Evolutionary conservation across 495 filamentous ascomycete genomes (phyloP).

Genomic region (Hyaloscypha finlandica): DNA sequence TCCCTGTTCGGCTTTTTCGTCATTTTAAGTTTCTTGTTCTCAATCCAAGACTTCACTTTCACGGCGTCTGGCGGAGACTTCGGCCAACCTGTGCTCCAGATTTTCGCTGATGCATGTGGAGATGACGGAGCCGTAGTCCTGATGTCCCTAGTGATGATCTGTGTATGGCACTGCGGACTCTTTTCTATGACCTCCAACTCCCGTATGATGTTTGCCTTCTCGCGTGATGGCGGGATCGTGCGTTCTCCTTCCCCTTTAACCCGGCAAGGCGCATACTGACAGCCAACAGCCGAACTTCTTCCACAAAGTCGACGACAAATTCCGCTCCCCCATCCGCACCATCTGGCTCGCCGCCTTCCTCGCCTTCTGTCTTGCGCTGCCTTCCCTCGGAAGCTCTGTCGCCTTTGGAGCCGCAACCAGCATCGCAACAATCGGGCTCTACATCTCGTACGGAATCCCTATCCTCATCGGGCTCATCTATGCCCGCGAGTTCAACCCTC

Average conservation of each 20-base stretch:
- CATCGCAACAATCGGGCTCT: slow-evolving; percentile 66
- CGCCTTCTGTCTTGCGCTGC: slow-evolving; percentile 59
- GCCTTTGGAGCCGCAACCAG: slow-evolving; percentile 63
- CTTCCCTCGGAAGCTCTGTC: slow-evolving; percentile 59
- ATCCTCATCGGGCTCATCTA: slow-evolving; percentile 60
- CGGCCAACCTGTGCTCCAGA: slow-evolving; percentile 58
- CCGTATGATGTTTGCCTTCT: slow-evolving; percentile 67
- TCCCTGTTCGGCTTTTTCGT: slow-evolving; percentile 66
- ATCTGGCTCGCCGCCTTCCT: slow-evolving; percentile 59
- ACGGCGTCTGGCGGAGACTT: slow-evolving; percentile 41
- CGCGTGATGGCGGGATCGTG: slow-evolving; percentile 53
- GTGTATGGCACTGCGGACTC: slow-evolving; percentile 62
- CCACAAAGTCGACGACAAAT: slow-evolving; percentile 49
- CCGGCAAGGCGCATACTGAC: slow-evolving; percentile 4
- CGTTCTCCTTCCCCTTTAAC: slow-evolving; percentile 31
- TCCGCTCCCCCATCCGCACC: slow-evolving; percentile 55
- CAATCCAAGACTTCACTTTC: slow-evolving; percentile 55
- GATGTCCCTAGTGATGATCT: slow-evolving; percentile 60
- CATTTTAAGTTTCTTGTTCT: slow-evolving; percentile 57
- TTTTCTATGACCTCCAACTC: slow-evolving; percentile 61
- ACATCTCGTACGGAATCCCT: slow-evolving; percentile 64
- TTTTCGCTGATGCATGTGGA: slow-evolving; percentile 58
- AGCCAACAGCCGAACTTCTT: slow-evolving; percentile 41
- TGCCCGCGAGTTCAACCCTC: slow-evolving; percentile 40
- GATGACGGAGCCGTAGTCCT: slow-evolving; percentile 55